Percentiles rank a stretch among this genome's conserved stretches.
Conservation (phyloP, 768 basidiomycete species). For the Candolleomyces aberdarensis region DNA sequence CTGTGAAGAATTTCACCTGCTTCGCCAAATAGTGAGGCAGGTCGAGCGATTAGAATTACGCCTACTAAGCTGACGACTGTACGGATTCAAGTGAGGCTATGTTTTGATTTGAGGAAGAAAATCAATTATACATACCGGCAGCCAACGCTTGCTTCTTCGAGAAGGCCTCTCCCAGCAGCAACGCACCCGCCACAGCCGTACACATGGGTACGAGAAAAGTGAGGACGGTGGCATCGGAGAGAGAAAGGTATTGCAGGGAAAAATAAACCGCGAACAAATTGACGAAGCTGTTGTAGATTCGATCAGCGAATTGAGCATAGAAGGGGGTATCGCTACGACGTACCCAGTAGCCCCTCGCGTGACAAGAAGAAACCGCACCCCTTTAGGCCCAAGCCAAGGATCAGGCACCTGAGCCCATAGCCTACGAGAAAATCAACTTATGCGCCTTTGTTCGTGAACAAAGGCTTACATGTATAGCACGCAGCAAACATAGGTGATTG, state of each 20-base stretch:
- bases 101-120: background rate
- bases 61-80: conserved; percentile 67
- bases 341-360: conserved; percentile 63
- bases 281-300: conserved; percentile 50
- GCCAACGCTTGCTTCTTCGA: conserved; percentile 52
- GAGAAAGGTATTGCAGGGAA: conserved; percentile 68
- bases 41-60: conserved; percentile 79
- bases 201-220: conserved; percentile 71
- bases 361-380: conserved; percentile 54
- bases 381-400: conserved; percentile 68
- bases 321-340: conserved; percentile 8
- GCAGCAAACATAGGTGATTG: conserved; percentile 13
- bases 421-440: conserved; percentile 19
- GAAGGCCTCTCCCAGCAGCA: conserved; percentile 61
- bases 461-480: conserved; percentile 8
- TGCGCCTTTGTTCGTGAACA: background rate
- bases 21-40: conserved; percentile 65
- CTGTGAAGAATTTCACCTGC: background rate
- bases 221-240: conserved; percentile 77
- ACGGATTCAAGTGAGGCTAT: too few species aligned
- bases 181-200: conserved; percentile 57
- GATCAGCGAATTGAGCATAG: background rate
- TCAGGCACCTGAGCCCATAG: conserved; percentile 40
- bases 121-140: conserved; percentile 22
- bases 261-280: conserved; percentile 67